These are phyloP conservation scores for Priceomyces haplophilus DNA, from an alignment of 805 yeast species.

Conservation along the genomic window DNA sequence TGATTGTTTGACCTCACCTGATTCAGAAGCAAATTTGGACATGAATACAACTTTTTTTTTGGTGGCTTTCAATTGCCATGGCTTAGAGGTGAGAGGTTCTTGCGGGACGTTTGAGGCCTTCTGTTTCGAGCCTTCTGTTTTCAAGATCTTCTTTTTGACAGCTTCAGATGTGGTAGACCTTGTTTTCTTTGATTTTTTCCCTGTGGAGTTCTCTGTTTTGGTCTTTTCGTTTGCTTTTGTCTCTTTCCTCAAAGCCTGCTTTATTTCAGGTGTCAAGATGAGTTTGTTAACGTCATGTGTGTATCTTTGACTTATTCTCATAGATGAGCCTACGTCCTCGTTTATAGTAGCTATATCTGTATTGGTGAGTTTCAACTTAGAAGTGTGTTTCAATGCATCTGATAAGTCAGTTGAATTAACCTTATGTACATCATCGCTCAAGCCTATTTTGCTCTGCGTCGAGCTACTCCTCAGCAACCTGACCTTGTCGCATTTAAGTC, in stretches of 20 bases:
- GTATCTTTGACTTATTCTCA: constrained; percentile 8
- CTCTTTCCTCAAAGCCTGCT: constrained; percentile 11
- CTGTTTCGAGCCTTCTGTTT: not conserved
- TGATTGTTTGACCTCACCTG: constrained; percentile 11
- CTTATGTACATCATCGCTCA: constrained; percentile 5
- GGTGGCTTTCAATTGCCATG: not conserved
- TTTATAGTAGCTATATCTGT: constrained; percentile 9
- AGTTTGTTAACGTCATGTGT: constrained; percentile 9
- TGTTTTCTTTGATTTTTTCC: not conserved
- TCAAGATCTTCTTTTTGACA: not conserved
- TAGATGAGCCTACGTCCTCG: constrained; percentile 7
- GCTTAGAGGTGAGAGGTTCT: no score
- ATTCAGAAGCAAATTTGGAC: constrained; percentile 1
- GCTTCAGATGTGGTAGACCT: not conserved
- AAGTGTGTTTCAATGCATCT: constrained; percentile 11
- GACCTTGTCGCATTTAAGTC: not conserved
- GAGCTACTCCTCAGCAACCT: not conserved
- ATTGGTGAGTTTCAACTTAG: constrained; percentile 8
- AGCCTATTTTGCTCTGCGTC: not conserved
- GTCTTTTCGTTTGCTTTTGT: constrained; percentile 1
- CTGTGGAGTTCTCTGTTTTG: not conserved
- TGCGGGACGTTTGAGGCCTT: no score
- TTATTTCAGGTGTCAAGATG: constrained; percentile 11
- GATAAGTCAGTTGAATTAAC: constrained; percentile 9
- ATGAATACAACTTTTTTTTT: constrained; percentile 1